These are phyloP conservation scores for Amauroascus niger DNA, from an alignment of 2,329 filamentous ascomycete genomes.

Conservation along the genomic window DNA sequence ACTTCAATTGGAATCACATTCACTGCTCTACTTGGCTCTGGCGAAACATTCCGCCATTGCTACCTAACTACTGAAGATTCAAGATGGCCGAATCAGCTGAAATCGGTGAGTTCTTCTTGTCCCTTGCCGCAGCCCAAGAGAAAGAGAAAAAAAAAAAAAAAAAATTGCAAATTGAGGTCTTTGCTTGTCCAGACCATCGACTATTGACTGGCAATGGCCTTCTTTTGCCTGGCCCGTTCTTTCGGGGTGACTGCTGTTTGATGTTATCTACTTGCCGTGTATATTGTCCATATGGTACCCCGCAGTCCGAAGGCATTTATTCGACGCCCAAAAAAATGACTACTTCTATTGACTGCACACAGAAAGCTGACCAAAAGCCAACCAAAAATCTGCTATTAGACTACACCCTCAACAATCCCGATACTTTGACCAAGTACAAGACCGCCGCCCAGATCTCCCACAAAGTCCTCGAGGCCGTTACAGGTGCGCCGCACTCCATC, in stretches of 20 bases:
- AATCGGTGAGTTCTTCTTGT: constrained; percentile 16
- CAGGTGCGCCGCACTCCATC: constrained; percentile 37
- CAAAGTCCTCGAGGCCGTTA: constrained; percentile 82
- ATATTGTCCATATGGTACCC: too few relatives aligned
- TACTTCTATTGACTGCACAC: not conserved
- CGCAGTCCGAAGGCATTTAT: too few relatives aligned
- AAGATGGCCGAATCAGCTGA: constrained; percentile 18
- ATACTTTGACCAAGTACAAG: constrained; percentile 99
- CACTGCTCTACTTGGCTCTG: constrained; percentile 8
- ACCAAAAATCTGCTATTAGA: constrained; percentile 44
- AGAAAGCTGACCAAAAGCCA: not conserved
- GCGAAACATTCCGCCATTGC: constrained; percentile 4
- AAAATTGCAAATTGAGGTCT: not conserved
- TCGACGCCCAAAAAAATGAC: too few relatives aligned
- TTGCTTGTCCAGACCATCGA: not conserved
- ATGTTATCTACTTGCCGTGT: too few relatives aligned
- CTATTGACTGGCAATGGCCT: not conserved
- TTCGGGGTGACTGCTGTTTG: too few relatives aligned
- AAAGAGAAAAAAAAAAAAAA: not conserved
- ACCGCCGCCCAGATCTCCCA: constrained; percentile 89
- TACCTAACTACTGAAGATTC: not conserved
- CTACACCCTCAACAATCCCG: constrained; percentile 80
- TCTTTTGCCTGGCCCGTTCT: too few relatives aligned
- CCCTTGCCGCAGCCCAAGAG: not conserved
- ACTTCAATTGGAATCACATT: not conserved